Conservation (phyloP, 2,329 filamentous ascomycete species). For the Arachnomyces sp. region DNA sequence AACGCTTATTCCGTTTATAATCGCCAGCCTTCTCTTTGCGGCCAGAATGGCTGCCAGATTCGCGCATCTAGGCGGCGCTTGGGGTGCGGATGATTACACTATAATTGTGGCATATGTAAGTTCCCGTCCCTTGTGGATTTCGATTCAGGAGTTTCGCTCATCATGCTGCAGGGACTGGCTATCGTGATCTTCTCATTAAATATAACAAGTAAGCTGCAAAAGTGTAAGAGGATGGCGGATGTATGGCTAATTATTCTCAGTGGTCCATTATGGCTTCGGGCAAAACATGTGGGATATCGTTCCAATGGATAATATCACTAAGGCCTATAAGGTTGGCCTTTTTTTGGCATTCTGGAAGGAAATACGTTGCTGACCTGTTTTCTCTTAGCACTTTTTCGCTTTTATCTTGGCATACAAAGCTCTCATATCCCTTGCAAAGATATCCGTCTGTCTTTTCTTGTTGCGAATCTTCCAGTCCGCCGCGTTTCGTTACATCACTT, state of each 20-base stretch:
- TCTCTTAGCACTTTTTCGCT: conserved; percentile 12
- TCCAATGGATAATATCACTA: conserved; percentile 15
- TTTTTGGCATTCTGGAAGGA: background rate
- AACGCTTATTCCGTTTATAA: conserved; percentile 10
- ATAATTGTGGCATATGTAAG: conserved; percentile 14
- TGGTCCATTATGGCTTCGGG: conserved; percentile 16
- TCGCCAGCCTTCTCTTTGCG: conserved; percentile 12
- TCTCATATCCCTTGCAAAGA: conserved; percentile 18
- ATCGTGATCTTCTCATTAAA: conserved; percentile 10
- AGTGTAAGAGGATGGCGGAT: no score
- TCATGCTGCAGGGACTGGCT: conserved; percentile 7
- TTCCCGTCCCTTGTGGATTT: background rate
- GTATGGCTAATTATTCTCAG: no score
- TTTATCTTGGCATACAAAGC: conserved; percentile 16
- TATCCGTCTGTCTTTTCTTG: conserved; percentile 19
- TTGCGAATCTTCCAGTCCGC: conserved; percentile 16
- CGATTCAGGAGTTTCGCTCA: background rate
- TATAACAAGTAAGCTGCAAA: conserved; percentile 6
- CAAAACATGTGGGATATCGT: conserved; percentile 18
- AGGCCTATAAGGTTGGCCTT: conserved; percentile 11
- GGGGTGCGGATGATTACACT: conserved; percentile 13
- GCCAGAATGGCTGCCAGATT: conserved; percentile 9
- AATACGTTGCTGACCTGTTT: no score
- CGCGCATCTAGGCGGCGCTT: conserved; percentile 10
- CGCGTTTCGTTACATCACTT: conserved; percentile 13